phyloP scores from a whole-genome alignment of 768 basidiomycete species.

The Calocybe gangraenosa region DNA sequence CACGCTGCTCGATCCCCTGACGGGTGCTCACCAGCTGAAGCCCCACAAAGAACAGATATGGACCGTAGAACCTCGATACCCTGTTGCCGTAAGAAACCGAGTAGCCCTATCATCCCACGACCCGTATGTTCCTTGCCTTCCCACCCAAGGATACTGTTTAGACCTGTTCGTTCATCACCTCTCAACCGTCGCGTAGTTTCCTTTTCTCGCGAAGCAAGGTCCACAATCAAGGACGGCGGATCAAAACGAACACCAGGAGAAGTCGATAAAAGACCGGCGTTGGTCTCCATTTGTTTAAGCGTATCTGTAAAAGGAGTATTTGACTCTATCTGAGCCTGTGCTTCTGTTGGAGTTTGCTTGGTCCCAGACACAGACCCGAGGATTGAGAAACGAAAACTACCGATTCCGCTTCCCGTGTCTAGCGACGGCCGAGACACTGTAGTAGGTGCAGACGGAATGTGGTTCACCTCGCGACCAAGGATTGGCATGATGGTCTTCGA shows the following conservation, averaged over 20 bases:
- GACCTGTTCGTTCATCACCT: constrained; percentile 54
- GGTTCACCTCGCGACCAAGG: constrained; percentile 16
- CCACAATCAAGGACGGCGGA: constrained; percentile 43
- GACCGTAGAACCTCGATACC: constrained; percentile 15
- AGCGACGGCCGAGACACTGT: constrained; percentile 20
- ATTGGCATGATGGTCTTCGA: constrained; percentile 17
- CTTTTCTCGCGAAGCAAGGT: constrained; percentile 49
- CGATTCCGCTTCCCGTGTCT: constrained; percentile 20
- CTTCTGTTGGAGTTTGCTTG: constrained; percentile 11
- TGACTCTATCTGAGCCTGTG: constrained; percentile 9
- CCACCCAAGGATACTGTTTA: constrained; percentile 60
- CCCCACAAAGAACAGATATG: background rate
- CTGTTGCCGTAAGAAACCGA: constrained; percentile 39
- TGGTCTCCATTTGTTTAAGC: constrained; percentile 37
- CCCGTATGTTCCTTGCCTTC: constrained; percentile 38
- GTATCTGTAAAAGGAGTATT: constrained; percentile 33
- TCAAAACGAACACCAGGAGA: constrained; percentile 45
- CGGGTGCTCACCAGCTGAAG: background rate
- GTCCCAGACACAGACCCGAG: constrained; percentile 10
- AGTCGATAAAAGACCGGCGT: constrained; percentile 43
- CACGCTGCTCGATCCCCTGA: constrained; percentile 26
- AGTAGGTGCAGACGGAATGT: background rate
- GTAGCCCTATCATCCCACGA: constrained; percentile 42
- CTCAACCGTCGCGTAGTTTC: constrained; percentile 29
- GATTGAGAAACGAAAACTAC: constrained; percentile 11